Conservation (phyloP, 202 grass and related monocot species). For the Alloteropsis angusta region DNA sequence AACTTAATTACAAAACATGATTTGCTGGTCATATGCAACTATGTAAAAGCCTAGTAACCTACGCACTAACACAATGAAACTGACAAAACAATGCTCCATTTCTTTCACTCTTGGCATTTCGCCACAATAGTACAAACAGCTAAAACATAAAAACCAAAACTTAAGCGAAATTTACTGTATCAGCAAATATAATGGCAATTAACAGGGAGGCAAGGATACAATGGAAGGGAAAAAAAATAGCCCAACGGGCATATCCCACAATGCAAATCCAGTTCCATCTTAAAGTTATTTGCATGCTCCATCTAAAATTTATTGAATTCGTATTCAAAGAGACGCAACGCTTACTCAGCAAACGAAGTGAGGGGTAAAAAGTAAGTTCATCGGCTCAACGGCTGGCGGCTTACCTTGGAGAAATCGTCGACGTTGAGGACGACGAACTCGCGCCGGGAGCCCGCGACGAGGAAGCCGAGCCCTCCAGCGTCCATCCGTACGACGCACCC, state of each 20-base stretch:
- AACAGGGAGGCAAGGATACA: background rate
- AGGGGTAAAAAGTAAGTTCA: background rate
- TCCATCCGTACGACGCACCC: constrained; percentile 23
- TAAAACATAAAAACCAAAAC: background rate
- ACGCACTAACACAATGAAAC: background rate
- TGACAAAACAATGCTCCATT: background rate
- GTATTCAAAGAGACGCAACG: background rate
- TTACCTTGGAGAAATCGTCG: constrained; percentile 25
- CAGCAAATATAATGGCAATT: background rate
- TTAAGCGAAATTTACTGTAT: background rate
- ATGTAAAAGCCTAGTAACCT: background rate
- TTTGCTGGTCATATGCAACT: background rate
- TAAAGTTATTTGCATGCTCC: background rate
- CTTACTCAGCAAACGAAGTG: background rate
- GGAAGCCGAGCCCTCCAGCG: constrained; percentile 22
- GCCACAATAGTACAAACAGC: background rate
- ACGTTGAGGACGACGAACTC: constrained; percentile 32
- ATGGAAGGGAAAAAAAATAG: background rate
- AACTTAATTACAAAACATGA: background rate
- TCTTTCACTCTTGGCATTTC: background rate
- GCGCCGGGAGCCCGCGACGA: constrained; percentile 26
- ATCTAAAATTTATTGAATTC: background rate
- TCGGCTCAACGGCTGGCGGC: background rate
- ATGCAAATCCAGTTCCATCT: background rate
- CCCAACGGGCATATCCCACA: background rate